These are phyloP conservation scores for Fragaria ananassa DNA, from an alignment of 306 rosid genomes.

Conservation along the genomic window DNA sequence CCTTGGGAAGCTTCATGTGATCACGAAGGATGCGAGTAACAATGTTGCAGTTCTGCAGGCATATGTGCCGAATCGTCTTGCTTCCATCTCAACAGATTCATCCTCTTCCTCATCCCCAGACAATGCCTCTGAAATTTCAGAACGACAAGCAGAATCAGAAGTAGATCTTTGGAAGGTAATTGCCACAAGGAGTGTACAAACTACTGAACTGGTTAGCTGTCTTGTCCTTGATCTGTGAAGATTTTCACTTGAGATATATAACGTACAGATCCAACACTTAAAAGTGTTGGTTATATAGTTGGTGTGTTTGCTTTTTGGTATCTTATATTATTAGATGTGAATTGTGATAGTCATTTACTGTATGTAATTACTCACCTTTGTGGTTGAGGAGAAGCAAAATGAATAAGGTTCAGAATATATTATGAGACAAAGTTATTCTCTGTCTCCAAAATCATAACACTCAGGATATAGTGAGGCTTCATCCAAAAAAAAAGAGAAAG, in stretches of 20 bases:
- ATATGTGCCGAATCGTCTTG: conserved; percentile 34
- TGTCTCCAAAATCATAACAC: neutral
- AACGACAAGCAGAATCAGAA: conserved; percentile 44
- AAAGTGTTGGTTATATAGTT: neutral
- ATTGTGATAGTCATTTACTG: conserved; percentile 5
- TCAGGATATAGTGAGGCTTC: neutral
- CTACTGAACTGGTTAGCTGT: conserved; percentile 78
- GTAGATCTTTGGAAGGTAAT: conserved; percentile 54
- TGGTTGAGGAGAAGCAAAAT: neutral
- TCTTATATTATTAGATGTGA: neutral
- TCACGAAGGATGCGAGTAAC: conserved; percentile 71
- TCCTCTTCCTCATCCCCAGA: conserved; percentile 34
- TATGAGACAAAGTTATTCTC: neutral
- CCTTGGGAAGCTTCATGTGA: conserved; percentile 80
- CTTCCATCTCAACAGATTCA: conserved; percentile 33
- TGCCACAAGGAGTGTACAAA: conserved; percentile 53
- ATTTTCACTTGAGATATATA: neutral
- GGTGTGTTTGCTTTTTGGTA: conserved; percentile 5
- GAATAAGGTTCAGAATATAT: neutral
- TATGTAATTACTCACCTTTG: neutral
- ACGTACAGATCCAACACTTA: neutral
- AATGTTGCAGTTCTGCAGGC: conserved; percentile 62
- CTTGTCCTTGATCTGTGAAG: conserved; percentile 64
- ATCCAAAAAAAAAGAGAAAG: no score
- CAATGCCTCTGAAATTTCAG: conserved; percentile 37